Evolutionary conservation across 2,329 filamentous ascomycete species (phyloP).

Genomic region (Venturia oleaginea): DNA sequence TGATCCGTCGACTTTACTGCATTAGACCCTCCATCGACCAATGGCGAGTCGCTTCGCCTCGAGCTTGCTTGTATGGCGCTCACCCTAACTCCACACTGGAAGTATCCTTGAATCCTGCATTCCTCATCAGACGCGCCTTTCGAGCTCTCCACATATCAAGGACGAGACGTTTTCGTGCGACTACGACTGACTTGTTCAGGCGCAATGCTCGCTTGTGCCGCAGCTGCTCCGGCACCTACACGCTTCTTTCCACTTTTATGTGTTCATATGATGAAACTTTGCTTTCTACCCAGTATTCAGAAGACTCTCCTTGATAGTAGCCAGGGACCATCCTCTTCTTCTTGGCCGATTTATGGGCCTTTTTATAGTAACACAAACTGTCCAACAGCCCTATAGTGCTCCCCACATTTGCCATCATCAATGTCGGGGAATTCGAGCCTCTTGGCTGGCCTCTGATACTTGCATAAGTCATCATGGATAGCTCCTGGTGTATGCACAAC

Average conservation of each 20-base stretch:
- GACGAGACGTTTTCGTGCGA: not conserved
- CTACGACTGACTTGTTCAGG: not conserved
- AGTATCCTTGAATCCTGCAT: slow-evolving; percentile 2
- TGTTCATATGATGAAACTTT: not conserved
- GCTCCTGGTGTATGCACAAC: not conserved
- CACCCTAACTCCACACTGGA: not conserved
- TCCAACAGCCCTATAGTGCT: not conserved
- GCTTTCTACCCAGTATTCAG: not conserved
- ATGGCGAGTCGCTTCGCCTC: not conserved
- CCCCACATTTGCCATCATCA: not conserved
- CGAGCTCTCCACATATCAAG: not conserved
- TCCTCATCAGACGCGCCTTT: not conserved
- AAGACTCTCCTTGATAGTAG: not conserved
- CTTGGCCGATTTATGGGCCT: not conserved
- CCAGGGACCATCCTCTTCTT: not conserved
- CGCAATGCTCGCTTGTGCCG: not conserved
- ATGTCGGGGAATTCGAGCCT: not conserved
- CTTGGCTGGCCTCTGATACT: not conserved
- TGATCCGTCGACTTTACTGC: slow-evolving; percentile 1
- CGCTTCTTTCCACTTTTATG: not conserved
- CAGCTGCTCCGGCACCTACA: not conserved
- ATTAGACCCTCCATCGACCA: not conserved
- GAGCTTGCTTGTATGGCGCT: not conserved
- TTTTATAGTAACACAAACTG: not conserved
- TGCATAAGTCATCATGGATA: not conserved